A percentile compares a stretch with the other conserved stretches of the same genome.
These are phyloP conservation scores for Solanum ossicruentum DNA, from an alignment of 257 asterid genomes.

Conservation along the genomic window DNA sequence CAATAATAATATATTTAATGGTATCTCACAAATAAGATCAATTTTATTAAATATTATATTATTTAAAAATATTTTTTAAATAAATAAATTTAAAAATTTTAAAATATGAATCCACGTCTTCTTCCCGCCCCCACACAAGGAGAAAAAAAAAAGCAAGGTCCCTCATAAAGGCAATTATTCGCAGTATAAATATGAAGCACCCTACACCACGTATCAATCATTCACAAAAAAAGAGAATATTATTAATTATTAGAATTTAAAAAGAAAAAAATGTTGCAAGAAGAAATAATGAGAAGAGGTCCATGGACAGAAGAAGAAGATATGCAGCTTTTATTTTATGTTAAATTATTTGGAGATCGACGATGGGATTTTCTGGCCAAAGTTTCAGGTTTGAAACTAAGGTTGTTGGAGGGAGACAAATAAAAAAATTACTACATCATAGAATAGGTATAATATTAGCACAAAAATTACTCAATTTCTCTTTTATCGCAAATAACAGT, in stretches of 20 bases:
- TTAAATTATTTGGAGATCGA: conserved; percentile 80
- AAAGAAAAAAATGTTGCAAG: conserved; percentile 22
- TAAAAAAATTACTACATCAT: background rate
- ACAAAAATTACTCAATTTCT: background rate
- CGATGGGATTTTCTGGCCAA: conserved; percentile 94
- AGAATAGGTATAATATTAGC: conserved; percentile 18
- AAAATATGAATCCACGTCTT: background rate
- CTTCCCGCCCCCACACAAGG: background rate
- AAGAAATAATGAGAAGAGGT: conserved; percentile 43
- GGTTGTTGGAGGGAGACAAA: conserved; percentile 71
- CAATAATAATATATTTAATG: too few relatives aligned
- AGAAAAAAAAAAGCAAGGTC: background rate
- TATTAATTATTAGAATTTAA: background rate
- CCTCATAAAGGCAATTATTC: background rate
- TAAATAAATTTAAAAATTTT: too few relatives aligned
- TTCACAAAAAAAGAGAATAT: background rate
- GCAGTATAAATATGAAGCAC: conserved; percentile 11
- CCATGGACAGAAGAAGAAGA: conserved; percentile 97
- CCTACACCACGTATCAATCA: background rate
- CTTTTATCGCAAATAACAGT: background rate
- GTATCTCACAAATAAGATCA: too few relatives aligned
- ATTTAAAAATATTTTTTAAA: too few relatives aligned
- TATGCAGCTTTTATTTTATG: conserved; percentile 57
- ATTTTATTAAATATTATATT: too few relatives aligned
- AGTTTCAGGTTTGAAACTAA: conserved; percentile 87